Evolutionary conservation across 345 rosid species (phyloP), one percentile per base, ranked within the genome.

Genomic region (Salix koriyanagi): DNA sequence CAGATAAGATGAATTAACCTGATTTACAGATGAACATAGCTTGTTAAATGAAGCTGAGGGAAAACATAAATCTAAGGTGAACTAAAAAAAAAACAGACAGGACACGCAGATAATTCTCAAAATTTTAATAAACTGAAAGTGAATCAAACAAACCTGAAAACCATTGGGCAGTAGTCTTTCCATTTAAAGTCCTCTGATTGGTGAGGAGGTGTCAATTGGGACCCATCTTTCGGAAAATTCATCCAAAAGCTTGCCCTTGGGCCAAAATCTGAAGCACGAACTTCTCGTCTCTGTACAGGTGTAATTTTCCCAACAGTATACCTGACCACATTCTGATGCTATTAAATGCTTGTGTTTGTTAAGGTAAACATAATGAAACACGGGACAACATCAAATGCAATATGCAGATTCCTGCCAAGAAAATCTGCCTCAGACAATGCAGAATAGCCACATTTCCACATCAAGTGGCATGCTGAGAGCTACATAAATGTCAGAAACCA

Each of bases 101-200:
- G 50, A 46, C 16, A 15, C 16, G 3, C 50, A 46, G 6, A 15
- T 4, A 19, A 61, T 62, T 75, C n/a, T 56, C 23, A 25, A 70
- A 65, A 79, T 30, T n/a, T 21, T 39, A 65, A 26, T 10, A 48
- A 74, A 56, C 71, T 32, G 34, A 73, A 82, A 67, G 72, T 32
- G 72, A 74, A 54, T 7, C 34, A 50, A 80, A 71, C 84, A 77
- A 71, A 92, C 99, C 99, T 96, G 93, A 96, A 93, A 67, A 93
- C 98, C 97, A 96, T 96, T 32, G 99, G 98, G 80, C 99, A 96
- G 79, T 93, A 96, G 79, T 96, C 99, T 81, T 96, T 96, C 98
- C 99, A 96, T 80, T 89, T 96, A 77, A 96, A 96, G 80, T 88
- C 99, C 58, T 91, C 98, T 1, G 98, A 93, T 75, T 83, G 97